Base-by-base conservation (phyloP, 169 alveolate species). In the Neospora caninum region DNA sequence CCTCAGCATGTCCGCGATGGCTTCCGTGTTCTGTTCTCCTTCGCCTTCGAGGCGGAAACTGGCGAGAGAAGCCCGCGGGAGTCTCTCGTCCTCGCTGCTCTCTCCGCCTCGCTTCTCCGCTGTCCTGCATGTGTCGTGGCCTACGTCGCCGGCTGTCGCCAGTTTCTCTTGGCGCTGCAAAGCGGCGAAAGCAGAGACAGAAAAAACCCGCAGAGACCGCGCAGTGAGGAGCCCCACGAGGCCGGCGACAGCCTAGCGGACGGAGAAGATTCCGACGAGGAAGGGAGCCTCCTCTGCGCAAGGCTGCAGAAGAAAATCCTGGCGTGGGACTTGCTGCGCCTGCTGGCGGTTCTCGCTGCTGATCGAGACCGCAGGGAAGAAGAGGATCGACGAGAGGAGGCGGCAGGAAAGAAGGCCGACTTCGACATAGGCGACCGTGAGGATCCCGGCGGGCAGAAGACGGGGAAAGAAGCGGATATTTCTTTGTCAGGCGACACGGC, bases 321-420 rank as follows among this genome's bases (percentile, higher is more conserved):
- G 34, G 69, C 64, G 34, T 82, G 89, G 89, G 89, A 82, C 64
- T 27, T 82, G 64, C 89, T 82, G 89, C 89, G 89, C 16, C 20
- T 82, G 38, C 41, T 42, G 45, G 67, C 89, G 67, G 69, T 82
- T 6, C 67, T 82, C 25, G 84, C 58, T 13, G 58, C 58, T 49
- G 58, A 49, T 22, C 49, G 88, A 6, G 82, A 69, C 42, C 18
- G 34, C 34, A 69, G 38, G 18, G 82, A 69, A 6, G 82, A 69
- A 7, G 82, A 69, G 82, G 22, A 69, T 7, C 42, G 38, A 69
- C 42, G 18, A 20, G 82, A 69, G 38, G 82, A 69, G 16, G 58
- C 58, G 58, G 58, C 58, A 49, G 58, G 13, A 49, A 4, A 49
- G n/a, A n/a, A n/a, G n/a, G n/a, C n/a, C n/a, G n/a, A n/a, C n/a